Evolutionary conservation across 306 rosid species (phyloP).

Genomic region (Fragaria vesca): DNA sequence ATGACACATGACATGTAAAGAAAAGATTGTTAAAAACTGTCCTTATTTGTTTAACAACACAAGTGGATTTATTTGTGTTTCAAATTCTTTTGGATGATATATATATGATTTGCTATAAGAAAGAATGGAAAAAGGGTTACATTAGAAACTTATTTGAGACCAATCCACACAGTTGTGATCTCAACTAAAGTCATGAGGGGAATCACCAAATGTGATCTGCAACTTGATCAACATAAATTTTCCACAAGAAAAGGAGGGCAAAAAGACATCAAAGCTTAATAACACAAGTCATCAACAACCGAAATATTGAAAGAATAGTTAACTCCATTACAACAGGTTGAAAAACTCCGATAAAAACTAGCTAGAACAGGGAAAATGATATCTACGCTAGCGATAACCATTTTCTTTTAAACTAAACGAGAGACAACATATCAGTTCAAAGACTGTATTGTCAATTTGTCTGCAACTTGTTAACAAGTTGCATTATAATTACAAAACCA

Average conservation of each 20-base stretch:
- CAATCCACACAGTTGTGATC: neutral
- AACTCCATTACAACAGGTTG: neutral
- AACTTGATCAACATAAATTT: neutral
- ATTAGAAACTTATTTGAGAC: neutral
- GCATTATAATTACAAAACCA: conserved; percentile 11
- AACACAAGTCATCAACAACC: neutral
- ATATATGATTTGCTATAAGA: neutral
- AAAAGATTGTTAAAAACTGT: too few relatives aligned
- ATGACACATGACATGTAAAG: too few relatives aligned
- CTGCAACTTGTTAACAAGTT: conserved; percentile 11
- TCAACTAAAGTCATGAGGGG: neutral
- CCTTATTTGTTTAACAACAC: too few relatives aligned
- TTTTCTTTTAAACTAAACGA: neutral
- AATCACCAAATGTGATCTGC: neutral
- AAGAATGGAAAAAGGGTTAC: neutral
- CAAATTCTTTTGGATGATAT: too few relatives aligned
- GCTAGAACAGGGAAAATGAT: neutral
- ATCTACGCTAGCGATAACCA: neutral
- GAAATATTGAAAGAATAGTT: neutral
- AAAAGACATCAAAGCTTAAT: neutral
- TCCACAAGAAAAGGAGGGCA: neutral
- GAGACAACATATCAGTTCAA: neutral
- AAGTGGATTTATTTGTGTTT: too few relatives aligned
- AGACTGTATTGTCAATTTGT: neutral
- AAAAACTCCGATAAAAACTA: neutral